These are phyloP conservation scores for Fonsecaea erecta DNA, from an alignment of 2,329 filamentous ascomycete genomes.

Conservation along the genomic window DNA sequence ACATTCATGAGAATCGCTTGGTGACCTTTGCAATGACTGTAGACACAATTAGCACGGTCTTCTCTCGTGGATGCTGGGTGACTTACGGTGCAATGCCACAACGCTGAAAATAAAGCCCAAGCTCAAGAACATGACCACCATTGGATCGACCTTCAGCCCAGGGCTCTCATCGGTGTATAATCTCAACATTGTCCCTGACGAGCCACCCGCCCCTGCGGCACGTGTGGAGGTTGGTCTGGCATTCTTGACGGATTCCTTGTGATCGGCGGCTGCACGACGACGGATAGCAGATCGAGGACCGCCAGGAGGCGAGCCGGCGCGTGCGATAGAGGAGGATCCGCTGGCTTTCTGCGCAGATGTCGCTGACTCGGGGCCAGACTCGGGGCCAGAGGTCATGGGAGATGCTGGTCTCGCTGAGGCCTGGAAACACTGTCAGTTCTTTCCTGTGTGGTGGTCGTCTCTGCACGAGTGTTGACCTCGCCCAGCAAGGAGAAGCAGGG, in stretches of 20 bases:
- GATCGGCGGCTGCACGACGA: constrained; percentile 91
- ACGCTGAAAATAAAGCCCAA: constrained; percentile 99
- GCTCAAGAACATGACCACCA: constrained; percentile 93
- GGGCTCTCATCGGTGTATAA: constrained; percentile 99
- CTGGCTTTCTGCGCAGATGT: constrained; percentile 59
- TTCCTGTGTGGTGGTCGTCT: background rate
- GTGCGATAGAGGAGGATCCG: constrained; percentile 71
- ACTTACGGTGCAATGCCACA: constrained; percentile 93
- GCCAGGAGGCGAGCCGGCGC: constrained; percentile 85
- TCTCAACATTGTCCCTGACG: constrained; percentile 97
- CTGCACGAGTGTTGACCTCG: background rate
- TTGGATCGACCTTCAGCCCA: constrained; percentile 95
- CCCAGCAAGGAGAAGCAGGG: background rate
- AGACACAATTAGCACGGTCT: constrained; percentile 30
- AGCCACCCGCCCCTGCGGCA: constrained; percentile 90
- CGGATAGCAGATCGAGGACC: constrained; percentile 95
- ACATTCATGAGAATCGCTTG: constrained; percentile 70
- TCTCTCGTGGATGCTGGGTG: constrained; percentile 22
- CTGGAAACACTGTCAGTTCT: constrained; percentile 13
- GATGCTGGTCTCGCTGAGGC: constrained; percentile 43
- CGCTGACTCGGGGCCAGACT: constrained; percentile 53
- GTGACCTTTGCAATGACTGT: constrained; percentile 94
- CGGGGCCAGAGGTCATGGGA: constrained; percentile 51
- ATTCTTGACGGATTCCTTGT: constrained; percentile 97
- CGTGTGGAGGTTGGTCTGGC: constrained; percentile 88